phyloP scores from a whole-genome alignment of 1,139 yeast species.

The Eremothecium sinecaudum region DNA sequence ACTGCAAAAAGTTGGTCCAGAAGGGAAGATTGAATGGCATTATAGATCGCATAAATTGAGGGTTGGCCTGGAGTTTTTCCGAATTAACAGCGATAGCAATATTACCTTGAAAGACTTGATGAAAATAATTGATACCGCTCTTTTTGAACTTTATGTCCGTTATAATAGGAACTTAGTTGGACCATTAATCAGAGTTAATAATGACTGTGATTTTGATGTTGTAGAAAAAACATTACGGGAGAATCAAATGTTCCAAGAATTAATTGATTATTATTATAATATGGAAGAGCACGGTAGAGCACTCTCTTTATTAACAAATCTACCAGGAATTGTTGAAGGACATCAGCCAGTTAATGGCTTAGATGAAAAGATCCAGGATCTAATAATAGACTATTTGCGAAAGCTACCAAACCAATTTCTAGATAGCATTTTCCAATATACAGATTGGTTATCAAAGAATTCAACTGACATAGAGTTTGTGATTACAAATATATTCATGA shows the following conservation, averaged over 20 bases:
- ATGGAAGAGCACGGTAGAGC: conserved; percentile 60
- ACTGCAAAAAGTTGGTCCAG: conserved; percentile 15
- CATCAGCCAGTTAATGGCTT: conserved; percentile 25
- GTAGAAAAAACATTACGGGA: conserved; percentile 51
- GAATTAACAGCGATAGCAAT: conserved; percentile 26
- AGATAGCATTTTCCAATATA: conserved; percentile 49
- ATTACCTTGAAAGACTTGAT: conserved; percentile 35
- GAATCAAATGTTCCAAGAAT: conserved; percentile 50
- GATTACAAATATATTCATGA: conserved; percentile 47
- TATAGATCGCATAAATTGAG: conserved; percentile 15
- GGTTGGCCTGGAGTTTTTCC: conserved; percentile 22
- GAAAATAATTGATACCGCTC: conserved; percentile 61
- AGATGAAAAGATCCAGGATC: conserved; percentile 17
- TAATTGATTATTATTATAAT: conserved; percentile 70
- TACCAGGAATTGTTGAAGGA: conserved; percentile 23
- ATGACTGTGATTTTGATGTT: conserved; percentile 57
- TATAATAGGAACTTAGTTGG: conserved; percentile 68
- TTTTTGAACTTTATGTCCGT: conserved; percentile 64
- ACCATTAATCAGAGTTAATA: conserved; percentile 68
- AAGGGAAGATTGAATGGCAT: conserved; percentile 19
- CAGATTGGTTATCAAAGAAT: conserved; percentile 41
- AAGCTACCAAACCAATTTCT: conserved; percentile 45
- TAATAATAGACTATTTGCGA: conserved; percentile 49
- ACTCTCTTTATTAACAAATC: conserved; percentile 40
- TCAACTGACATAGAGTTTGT: conserved; percentile 35